Evolutionary conservation across 805 yeast genomes (phyloP), one percentile per base, ranked within the genome.

Genomic region (Pichia heedii): DNA sequence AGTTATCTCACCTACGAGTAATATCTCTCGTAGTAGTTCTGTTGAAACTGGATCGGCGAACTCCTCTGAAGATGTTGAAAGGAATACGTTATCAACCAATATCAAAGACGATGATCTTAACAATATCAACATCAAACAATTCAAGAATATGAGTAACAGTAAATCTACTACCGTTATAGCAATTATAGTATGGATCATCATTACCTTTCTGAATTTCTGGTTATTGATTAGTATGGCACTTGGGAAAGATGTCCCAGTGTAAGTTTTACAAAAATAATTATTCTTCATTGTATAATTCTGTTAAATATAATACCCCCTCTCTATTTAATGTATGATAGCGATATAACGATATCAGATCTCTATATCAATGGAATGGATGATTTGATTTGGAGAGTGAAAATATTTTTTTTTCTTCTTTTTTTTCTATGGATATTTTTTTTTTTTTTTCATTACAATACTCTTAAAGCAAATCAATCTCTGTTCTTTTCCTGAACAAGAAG

Each of bases 131-230:
- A 16, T 33, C 3, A 37, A 19, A 26, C 18, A 19, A 18, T 68
- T 62, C 44, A 72, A 70, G 39, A 94, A 85, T 62, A 78, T 82
- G 73, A 81, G 89, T 54, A 84, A 84, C 58, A 76, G 85, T 16
- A 68, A 67, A 11, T 41, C 68, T 30, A 70, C 83, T 37, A 67
- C 83, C 4, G 58, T 69, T 36, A 38, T 67, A 1, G 85, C 93
- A 3, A 56, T 79, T 12, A 45, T 71, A 22, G 74, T 83, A 13
- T 87, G 95, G 87, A 74, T 74, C 1, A 69, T 79, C 21, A 84
- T 87, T 20, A 76, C 88, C 8, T 67, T 77, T 22, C 71, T 87
- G 54, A 87, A 87, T 55, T 65, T 81, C 46, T 86, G 82, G 65
- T 68, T 87, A 54, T 75, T 87, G 37, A 49, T 54, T 2, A 56